These are phyloP conservation scores for Castanopsis chinensis DNA, from an alignment of 306 rosid genomes.

Conservation along the genomic window DNA sequence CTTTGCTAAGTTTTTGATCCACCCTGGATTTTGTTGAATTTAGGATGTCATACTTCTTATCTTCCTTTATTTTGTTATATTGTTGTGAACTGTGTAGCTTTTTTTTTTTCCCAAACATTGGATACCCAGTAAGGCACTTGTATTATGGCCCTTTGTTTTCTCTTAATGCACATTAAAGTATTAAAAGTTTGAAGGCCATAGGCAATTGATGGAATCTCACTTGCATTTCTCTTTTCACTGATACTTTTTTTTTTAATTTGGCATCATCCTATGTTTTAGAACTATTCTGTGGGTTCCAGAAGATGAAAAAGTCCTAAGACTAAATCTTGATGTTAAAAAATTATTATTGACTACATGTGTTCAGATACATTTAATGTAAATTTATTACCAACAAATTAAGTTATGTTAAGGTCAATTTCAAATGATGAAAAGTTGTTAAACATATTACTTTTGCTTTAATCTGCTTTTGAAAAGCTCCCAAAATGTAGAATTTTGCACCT, in stretches of 20 bases:
- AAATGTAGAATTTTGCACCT: neutral
- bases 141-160: conserved; percentile 33
- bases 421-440: neutral
- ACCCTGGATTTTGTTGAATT: conserved; percentile 41
- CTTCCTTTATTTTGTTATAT: conserved; percentile 26
- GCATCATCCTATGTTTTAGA: neutral
- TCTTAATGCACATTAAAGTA: conserved; percentile 34
- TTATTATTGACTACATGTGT: neutral
- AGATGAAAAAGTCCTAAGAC: conserved; percentile 8
- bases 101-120: conserved; percentile 41
- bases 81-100: conserved; percentile 22
- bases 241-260: neutral
- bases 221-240: conserved; percentile 1
- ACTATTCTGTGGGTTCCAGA: conserved; percentile 2
- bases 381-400: neutral
- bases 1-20: conserved; percentile 43
- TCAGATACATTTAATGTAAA: neutral
- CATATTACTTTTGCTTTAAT: neutral
- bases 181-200: conserved; percentile 22
- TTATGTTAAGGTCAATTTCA: neutral
- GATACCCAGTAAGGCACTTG: conserved; percentile 52
- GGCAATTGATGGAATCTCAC: conserved; percentile 18
- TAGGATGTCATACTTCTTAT: conserved; percentile 28
- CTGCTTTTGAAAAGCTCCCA: neutral
- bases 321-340: neutral